Conservation (phyloP, 2,329 filamentous ascomycete genomes). For the Aspergillus sp. region DNA sequence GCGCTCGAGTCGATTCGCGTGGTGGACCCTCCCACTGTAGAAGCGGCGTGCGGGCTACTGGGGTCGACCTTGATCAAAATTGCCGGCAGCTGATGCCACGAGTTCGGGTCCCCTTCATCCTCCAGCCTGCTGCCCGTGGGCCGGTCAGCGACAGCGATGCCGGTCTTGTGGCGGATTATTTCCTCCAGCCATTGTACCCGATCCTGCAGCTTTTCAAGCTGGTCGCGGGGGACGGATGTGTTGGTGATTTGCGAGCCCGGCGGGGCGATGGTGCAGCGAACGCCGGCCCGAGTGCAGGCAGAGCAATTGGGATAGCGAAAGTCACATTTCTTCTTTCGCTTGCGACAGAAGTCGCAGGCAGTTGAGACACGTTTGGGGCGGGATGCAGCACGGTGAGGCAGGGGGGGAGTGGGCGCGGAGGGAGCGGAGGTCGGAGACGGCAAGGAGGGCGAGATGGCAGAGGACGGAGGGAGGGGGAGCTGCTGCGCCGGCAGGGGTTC, state of each 20-base stretch:
- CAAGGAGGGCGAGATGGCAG: constrained; percentile 2
- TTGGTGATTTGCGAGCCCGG: constrained; percentile 38
- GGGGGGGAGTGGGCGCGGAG: neutral
- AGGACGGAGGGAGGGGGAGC: constrained; percentile 3
- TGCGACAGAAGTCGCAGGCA: constrained; percentile 42
- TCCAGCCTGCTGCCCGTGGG: constrained; percentile 34
- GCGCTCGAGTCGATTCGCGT: constrained; percentile 7
- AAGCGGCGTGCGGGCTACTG: constrained; percentile 20
- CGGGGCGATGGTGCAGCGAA: constrained; percentile 40
- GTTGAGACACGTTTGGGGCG: constrained; percentile 40
- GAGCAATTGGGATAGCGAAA: constrained; percentile 43
- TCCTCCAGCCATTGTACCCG: constrained; percentile 41
- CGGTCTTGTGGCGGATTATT: constrained; percentile 35
- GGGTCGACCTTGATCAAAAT: constrained; percentile 38
- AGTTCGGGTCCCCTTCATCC: constrained; percentile 34
- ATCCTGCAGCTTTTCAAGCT: constrained; percentile 41
- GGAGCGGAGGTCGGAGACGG: neutral
- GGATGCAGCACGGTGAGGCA: constrained; percentile 6
- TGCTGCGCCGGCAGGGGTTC: constrained; percentile 15
- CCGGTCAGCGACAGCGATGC: constrained; percentile 32
- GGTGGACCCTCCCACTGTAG: constrained; percentile 16
- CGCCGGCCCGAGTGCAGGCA: constrained; percentile 40
- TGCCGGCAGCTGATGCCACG: constrained; percentile 40
- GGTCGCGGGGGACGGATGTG: constrained; percentile 39
- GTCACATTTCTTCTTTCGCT: constrained; percentile 43